phyloP scores from a whole-genome alignment of 1,284 basidiomycete genomes.

The Albatrellus sp. region DNA sequence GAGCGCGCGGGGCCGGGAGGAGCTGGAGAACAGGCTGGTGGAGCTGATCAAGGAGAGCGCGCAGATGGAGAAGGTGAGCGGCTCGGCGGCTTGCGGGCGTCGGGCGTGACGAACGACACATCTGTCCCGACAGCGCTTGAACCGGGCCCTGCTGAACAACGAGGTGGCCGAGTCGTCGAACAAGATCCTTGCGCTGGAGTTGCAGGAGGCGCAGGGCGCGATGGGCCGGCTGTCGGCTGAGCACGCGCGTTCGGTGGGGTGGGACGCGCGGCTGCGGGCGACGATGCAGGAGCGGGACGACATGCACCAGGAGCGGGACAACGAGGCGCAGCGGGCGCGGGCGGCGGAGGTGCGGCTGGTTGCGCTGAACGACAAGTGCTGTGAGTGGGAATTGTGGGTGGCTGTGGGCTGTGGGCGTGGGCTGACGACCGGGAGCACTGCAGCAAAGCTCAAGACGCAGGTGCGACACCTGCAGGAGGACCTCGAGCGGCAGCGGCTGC shows the following conservation, averaged over 20 bases:
- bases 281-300: constrained; percentile 72
- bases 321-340: constrained; percentile 58
- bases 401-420: background rate
- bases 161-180: constrained; percentile 76
- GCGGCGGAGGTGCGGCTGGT: constrained; percentile 57
- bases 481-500: constrained; percentile 53
- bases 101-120: too few species aligned
- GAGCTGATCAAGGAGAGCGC: constrained; percentile 43
- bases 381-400: constrained; percentile 15
- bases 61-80: constrained; percentile 50
- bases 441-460: constrained; percentile 50
- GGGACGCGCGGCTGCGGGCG: constrained; percentile 53
- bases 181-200: constrained; percentile 61
- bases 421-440: too few species aligned
- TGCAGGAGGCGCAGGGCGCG: constrained; percentile 64
- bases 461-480: constrained; percentile 50
- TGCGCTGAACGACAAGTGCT: constrained; percentile 49
- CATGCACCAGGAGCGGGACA: constrained; percentile 71
- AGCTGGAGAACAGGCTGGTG: constrained; percentile 10
- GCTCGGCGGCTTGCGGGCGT: background rate
- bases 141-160: constrained; percentile 70
- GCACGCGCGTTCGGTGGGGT: constrained; percentile 56
- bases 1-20: constrained; percentile 6
- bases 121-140: constrained; percentile 43
- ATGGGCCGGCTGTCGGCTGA: constrained; percentile 60